A percentile compares a stretch with the other conserved stretches of the same genome.
Conservation (phyloP, 257 asterid genomes). For the Forsythia viridissima region DNA sequence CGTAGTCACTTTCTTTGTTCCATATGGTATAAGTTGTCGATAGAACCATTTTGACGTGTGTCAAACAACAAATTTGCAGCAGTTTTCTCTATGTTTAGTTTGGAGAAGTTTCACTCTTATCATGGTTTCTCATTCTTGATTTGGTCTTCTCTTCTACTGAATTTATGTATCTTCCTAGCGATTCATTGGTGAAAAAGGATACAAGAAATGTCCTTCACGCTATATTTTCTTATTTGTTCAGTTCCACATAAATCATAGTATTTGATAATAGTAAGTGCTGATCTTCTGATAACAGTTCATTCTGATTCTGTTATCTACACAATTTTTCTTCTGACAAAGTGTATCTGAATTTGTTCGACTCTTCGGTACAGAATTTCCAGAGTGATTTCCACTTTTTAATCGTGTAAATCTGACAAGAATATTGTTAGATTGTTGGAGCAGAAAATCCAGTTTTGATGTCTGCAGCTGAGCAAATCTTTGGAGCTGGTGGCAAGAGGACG, state of each 20-base stretch:
- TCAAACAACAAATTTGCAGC: not conserved
- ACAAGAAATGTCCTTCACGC: not conserved
- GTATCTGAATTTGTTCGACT: not conserved
- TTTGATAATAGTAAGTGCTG: not conserved
- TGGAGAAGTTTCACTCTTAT: not conserved
- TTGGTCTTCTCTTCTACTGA: not conserved
- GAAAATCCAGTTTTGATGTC: conserved; percentile 95
- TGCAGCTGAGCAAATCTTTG: conserved; percentile 95
- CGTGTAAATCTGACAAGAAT: conserved; percentile 30
- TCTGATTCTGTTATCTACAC: not conserved
- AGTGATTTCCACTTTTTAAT: not conserved
- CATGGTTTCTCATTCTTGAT: not conserved
- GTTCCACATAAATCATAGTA: not conserved
- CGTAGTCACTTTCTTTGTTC: not conserved
- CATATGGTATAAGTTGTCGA: not conserved
- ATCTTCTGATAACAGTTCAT: not conserved
- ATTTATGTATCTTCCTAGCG: not conserved
- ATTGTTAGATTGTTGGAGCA: conserved; percentile 86
- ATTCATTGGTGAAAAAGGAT: not conserved
- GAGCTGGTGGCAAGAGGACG: conserved; percentile 98
- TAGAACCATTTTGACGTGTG: not conserved
- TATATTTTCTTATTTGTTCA: not conserved
- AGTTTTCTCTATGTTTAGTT: not conserved
- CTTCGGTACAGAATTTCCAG: not conserved
- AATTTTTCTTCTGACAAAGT: not conserved